Evolutionary conservation across 2,329 filamentous ascomycete species (phyloP).

Genomic region (Fusarium sulawesiense): DNA sequence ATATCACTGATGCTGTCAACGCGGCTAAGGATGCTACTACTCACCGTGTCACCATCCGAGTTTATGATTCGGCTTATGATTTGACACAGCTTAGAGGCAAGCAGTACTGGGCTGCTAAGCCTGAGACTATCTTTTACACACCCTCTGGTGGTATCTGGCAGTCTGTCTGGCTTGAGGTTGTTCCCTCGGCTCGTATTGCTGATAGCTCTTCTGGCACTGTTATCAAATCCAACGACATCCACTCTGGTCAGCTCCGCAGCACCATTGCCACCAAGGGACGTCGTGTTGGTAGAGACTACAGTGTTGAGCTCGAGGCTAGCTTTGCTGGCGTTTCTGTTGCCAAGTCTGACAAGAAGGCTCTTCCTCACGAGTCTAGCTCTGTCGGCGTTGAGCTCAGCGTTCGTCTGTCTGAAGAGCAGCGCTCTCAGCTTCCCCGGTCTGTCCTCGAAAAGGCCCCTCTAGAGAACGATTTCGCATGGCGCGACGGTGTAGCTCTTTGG

Average conservation of each 20-base stretch:
- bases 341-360: slow-evolving; percentile 54
- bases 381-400: slow-evolving; percentile 61
- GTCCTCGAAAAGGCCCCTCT: slow-evolving; percentile 51
- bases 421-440: slow-evolving; percentile 53
- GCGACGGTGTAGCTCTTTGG: slow-evolving; percentile 70
- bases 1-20: slow-evolving; percentile 63
- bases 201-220: slow-evolving; percentile 70
- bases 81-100: slow-evolving; percentile 74
- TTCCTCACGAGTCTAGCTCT: slow-evolving; percentile 63
- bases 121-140: slow-evolving; percentile 70
- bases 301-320: slow-evolving; percentile 65
- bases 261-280: slow-evolving; percentile 62
- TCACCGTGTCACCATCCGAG: slow-evolving; percentile 64
- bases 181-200: slow-evolving; percentile 63
- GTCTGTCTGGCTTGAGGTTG: slow-evolving; percentile 66
- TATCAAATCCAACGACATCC: slow-evolving; percentile 65
- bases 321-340: slow-evolving; percentile 62
- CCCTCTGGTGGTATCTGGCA: slow-evolving; percentile 70
- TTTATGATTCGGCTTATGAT: slow-evolving; percentile 73
- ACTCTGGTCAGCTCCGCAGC: slow-evolving; percentile 62
- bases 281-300: slow-evolving; percentile 58
- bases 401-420: slow-evolving; percentile 58
- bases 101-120: slow-evolving; percentile 72
- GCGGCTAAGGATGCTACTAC: slow-evolving; percentile 38
- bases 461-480: slow-evolving; percentile 57